Evolutionary conservation across 495 filamentous ascomycete species (phyloP), one percentile per base, ranked within the genome.

Genomic region (Xylaria cubensis): DNA sequence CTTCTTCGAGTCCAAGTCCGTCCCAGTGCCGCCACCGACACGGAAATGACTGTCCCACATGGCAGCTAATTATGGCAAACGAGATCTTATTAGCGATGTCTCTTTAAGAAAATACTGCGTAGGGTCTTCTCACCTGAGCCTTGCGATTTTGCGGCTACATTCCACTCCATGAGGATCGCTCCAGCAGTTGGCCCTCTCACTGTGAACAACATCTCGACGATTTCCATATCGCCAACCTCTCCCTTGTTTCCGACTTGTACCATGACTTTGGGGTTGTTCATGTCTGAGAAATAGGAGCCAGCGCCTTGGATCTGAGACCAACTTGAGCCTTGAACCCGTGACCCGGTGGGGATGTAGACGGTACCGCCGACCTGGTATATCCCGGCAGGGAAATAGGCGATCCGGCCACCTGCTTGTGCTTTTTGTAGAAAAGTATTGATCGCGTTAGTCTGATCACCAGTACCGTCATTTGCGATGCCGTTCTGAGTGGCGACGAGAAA

Each of bases 1-100:
- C 5, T 79, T 85, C 68, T 88, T 82, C 5, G 86, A 81, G 77
- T 92, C 88, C 0, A 95, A 80, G 15, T 87, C 79, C 0, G 92
- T 92, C 13, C 93, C 92, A 0, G 83, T 82, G 10, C 10, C 86
- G n/a, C 93, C 93, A 0, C 74, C 74, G 9, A 82, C 67, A 0
- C 76, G 69, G 17, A 78, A 64, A 39, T 75, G 79, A 7, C 17
- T 63, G 53, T 34, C 53, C 53, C 53, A 58, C 26, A 58, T 58
- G 4, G 53, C 53, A 3, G 53, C 77, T 10, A 29, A 29, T 29
- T 29, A 29, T 29, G 26, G 26, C 26, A 29, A 29, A 29, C 26
- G 26, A 29, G 26, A 29, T 29, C 26, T 29, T 29, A 29, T 29
- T 29, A 29, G 26, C 26, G 2, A 29, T 29, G 26, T 29, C 26